Conservation (phyloP, 305 asterid genomes). For the Fraxinus baroniana region DNA sequence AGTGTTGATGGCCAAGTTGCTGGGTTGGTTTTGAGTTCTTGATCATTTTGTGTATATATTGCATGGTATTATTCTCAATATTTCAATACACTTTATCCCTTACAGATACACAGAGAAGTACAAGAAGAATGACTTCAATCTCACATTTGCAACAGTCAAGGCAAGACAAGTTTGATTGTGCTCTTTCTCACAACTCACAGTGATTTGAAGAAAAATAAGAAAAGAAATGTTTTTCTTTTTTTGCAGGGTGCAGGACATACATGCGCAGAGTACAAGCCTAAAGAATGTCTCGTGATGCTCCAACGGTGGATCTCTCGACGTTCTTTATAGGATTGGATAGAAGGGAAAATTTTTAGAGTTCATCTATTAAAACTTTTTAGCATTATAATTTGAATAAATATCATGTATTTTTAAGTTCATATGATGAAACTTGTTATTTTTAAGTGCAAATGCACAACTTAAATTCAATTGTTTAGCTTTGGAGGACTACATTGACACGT, state of each 20-base stretch:
- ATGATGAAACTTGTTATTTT: no score
- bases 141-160: background rate
- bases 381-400: background rate
- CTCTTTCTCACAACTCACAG: background rate
- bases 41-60: background rate
- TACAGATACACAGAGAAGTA: background rate
- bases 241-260: constrained; percentile 39
- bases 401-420: background rate
- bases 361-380: background rate
- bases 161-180: background rate
- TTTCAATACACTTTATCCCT: background rate
- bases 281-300: constrained; percentile 37
- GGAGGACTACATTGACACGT: background rate
- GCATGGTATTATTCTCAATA: background rate
- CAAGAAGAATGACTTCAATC: background rate
- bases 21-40: background rate
- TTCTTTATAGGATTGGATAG: constrained; percentile 17
- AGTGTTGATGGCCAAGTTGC: background rate
- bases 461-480: background rate
- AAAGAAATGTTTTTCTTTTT: constrained; percentile 1
- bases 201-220: background rate
- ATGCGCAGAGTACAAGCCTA: constrained; percentile 31
- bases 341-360: background rate
- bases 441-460: background rate
- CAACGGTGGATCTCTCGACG: constrained; percentile 23